These are phyloP conservation scores for Penicillium cinerascens DNA, from an alignment of 495 filamentous ascomycete species.

Conservation along the genomic window DNA sequence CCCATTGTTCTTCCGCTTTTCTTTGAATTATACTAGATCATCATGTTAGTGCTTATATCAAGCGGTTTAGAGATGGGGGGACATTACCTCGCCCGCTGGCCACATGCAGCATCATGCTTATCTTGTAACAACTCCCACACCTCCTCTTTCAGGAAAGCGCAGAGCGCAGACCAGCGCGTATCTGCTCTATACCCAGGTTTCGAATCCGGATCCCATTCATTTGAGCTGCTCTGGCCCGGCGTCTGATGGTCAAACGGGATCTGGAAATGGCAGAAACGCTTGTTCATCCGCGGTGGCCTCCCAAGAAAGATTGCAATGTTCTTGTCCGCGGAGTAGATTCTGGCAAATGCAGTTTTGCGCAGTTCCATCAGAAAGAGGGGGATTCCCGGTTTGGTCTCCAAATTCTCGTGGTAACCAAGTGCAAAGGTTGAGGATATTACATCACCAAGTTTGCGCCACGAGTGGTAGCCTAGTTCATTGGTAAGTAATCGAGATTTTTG, in stretches of 20 bases:
- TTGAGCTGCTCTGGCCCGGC: neutral
- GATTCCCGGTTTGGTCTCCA: constrained; percentile 24
- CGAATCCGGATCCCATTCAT: constrained; percentile 19
- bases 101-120: constrained; percentile 21
- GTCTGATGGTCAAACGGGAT: constrained; percentile 19
- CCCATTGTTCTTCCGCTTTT: constrained; percentile 26
- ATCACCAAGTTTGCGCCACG: constrained; percentile 43
- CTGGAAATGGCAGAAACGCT: constrained; percentile 40
- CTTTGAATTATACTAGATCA: constrained; percentile 9
- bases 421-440: constrained; percentile 42
- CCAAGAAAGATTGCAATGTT: constrained; percentile 44
- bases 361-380: constrained; percentile 36
- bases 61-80: neutral
- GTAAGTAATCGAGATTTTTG: neutral
- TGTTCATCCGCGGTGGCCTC: constrained; percentile 41
- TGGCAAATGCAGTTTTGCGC: constrained; percentile 36
- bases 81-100: constrained; percentile 20
- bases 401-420: constrained; percentile 41
- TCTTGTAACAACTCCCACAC: constrained; percentile 37
- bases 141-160: constrained; percentile 39
- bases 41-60: neutral
- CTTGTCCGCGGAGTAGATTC: constrained; percentile 45
- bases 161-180: constrained; percentile 40
- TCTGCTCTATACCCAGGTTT: constrained; percentile 31
- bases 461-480: constrained; percentile 33